phyloP scores from a whole-genome alignment of 768 basidiomycete species.

The Pleurotus eryngii region DNA sequence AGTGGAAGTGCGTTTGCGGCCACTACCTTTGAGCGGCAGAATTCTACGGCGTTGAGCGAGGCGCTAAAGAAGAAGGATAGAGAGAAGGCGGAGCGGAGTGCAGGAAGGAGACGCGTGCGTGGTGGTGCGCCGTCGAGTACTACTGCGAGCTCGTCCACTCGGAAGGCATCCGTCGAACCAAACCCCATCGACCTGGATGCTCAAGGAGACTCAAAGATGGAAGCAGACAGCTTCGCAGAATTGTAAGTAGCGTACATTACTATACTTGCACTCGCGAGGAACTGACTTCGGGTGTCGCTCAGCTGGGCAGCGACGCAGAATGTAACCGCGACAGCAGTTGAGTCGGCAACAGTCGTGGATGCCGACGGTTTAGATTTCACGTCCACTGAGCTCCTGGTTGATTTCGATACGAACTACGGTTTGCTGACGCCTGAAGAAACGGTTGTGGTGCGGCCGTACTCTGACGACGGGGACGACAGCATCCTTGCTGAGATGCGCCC shows the following conservation, averaged over 20 bases:
- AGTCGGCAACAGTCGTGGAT: constrained; percentile 18
- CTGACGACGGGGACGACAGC: constrained; percentile 90
- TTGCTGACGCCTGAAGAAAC: constrained; percentile 75
- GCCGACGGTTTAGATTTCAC: constrained; percentile 32
- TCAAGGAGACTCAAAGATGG: constrained; percentile 35
- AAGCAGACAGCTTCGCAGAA: constrained; percentile 51
- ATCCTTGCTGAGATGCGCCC: constrained; percentile 85
- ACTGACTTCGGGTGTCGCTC: not conserved
- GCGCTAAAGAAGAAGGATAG: constrained; percentile 77
- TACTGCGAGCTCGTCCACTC: not conserved
- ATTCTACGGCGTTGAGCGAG: constrained; percentile 52
- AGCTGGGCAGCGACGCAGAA: constrained; percentile 34
- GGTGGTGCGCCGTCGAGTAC: constrained; percentile 58
- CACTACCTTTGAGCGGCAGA: constrained; percentile 7
- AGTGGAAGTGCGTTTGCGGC: not conserved
- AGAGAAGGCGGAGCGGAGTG: constrained; percentile 53
- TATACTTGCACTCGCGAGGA: not conserved
- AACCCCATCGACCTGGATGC: too few species aligned
- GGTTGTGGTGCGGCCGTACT: constrained; percentile 82
- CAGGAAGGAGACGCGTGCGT: constrained; percentile 69
- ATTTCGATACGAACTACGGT: constrained; percentile 80
- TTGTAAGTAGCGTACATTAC: constrained; percentile 42
- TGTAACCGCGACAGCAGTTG: constrained; percentile 16
- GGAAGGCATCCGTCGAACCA: too few species aligned
- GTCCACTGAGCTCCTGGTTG: constrained; percentile 37